Conservation (phyloP, 208 protist species). For the Strigomonas culicis region DNA sequence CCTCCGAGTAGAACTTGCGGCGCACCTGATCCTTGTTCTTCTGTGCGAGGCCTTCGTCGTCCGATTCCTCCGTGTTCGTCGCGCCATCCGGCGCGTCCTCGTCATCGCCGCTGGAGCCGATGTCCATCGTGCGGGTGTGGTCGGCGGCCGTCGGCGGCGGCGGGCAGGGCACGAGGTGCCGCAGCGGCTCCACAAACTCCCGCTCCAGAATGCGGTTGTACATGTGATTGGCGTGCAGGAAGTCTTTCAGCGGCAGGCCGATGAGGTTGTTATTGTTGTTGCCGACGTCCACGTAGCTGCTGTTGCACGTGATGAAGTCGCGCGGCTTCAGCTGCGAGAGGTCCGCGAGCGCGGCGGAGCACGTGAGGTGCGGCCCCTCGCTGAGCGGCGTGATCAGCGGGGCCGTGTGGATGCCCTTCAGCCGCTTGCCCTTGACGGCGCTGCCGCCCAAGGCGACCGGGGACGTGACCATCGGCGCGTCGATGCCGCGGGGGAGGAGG, state of each 20-base stretch:
- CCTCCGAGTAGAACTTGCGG: no score
- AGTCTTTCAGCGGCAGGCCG: not conserved
- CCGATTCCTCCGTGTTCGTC: not conserved
- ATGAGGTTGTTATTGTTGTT: not conserved
- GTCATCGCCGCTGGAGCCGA: not conserved
- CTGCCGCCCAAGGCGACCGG: no score
- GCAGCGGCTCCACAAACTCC: conserved; percentile 10
- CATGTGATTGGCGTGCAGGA: not conserved
- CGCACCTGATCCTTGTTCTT: no score
- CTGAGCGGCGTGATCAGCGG: no score
- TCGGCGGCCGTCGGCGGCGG: no score
- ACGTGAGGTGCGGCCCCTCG: no score
- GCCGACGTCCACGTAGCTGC: not conserved
- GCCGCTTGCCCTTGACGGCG: no score
- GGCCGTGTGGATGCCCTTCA: no score
- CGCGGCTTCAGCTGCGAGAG: not conserved
- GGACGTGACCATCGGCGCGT: no score
- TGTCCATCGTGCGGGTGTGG: no score
- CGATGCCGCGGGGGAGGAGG: no score
- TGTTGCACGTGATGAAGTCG: conserved; percentile 1
- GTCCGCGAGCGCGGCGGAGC: conserved; percentile 1
- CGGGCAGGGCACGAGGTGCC: not conserved
- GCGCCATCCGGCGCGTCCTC: not conserved
- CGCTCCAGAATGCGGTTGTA: conserved; percentile 1
- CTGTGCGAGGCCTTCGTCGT: not conserved